phyloP scores from a whole-genome alignment of 2,329 filamentous ascomycete species.

The Seiridium cupressi region DNA sequence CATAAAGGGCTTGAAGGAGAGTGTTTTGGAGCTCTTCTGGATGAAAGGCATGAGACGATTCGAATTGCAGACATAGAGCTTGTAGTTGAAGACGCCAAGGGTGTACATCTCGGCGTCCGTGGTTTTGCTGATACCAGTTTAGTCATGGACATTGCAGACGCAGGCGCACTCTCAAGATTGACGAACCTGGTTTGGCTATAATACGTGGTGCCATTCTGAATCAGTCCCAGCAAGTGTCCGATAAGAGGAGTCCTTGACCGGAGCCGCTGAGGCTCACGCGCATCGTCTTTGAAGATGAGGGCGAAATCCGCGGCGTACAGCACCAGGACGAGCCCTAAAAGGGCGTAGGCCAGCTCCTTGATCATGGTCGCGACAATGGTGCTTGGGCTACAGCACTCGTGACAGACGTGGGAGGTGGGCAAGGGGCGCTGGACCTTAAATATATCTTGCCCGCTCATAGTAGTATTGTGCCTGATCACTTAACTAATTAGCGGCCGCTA shows the following conservation, averaged over 20 bases:
- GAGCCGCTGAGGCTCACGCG: conserved; percentile 4
- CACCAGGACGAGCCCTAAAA: neutral
- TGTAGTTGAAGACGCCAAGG: conserved; percentile 3
- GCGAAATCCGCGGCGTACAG: neutral
- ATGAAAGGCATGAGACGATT: conserved; percentile 6
- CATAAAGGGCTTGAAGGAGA: conserved; percentile 4
- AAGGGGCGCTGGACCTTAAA: no score
- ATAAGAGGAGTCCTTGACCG: neutral
- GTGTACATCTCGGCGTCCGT: conserved; percentile 4
- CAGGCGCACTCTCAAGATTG: neutral
- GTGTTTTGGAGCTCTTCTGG: conserved; percentile 3
- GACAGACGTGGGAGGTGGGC: no score
- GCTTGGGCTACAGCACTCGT: no score
- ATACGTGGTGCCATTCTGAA: neutral
- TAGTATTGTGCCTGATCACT: no score
- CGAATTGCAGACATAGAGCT: conserved; percentile 5
- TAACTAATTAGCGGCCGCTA: neutral
- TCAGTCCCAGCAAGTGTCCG: conserved; percentile 2
- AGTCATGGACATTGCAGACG: neutral
- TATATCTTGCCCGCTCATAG: no score
- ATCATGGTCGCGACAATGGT: neutral
- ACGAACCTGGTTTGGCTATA: neutral
- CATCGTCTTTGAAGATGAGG: neutral
- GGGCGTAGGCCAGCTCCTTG: neutral
- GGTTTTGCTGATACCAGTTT: neutral